Evolutionary conservation across 108 stramenopile species (phyloP).

Genomic region (Cylindrotheca fusiformis): DNA sequence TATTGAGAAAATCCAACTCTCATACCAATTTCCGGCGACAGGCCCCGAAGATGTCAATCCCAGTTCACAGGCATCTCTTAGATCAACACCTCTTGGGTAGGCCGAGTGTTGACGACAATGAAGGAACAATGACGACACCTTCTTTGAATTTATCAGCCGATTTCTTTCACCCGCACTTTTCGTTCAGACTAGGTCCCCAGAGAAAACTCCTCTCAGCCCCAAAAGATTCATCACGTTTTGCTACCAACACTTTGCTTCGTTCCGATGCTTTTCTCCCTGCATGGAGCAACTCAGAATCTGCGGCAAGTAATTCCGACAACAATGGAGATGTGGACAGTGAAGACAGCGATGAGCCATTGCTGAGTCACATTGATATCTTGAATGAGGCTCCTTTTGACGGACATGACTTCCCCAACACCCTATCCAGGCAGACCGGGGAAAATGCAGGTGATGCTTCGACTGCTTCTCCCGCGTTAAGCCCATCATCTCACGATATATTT

Average conservation of each 20-base stretch:
- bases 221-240: not conserved
- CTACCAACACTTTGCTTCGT: too few relatives aligned
- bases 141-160: slow-evolving; percentile 62
- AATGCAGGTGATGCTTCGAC: not conserved
- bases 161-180: slow-evolving; percentile 74
- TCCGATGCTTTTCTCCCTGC: too few relatives aligned
- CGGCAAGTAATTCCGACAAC: too few relatives aligned
- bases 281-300: too few relatives aligned
- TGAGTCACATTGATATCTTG: not conserved
- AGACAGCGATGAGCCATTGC: not conserved
- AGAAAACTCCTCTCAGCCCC: too few relatives aligned
- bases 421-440: not conserved
- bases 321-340: not conserved
- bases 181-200: not conserved
- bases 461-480: not conserved
- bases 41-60: slow-evolving; percentile 44
- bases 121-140: slow-evolving; percentile 47
- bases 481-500: slow-evolving; percentile 14
- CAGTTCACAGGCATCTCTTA: slow-evolving; percentile 72
- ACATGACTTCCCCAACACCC: not conserved
- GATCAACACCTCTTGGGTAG: slow-evolving; percentile 68
- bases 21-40: slow-evolving; percentile 13
- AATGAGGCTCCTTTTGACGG: not conserved
- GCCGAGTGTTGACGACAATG: slow-evolving; percentile 44
- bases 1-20: slow-evolving; percentile 21